Evolutionary conservation across 345 rosid genomes (phyloP), one percentile per base, ranked within the genome.

Genomic region (Nasturtium officinale): DNA sequence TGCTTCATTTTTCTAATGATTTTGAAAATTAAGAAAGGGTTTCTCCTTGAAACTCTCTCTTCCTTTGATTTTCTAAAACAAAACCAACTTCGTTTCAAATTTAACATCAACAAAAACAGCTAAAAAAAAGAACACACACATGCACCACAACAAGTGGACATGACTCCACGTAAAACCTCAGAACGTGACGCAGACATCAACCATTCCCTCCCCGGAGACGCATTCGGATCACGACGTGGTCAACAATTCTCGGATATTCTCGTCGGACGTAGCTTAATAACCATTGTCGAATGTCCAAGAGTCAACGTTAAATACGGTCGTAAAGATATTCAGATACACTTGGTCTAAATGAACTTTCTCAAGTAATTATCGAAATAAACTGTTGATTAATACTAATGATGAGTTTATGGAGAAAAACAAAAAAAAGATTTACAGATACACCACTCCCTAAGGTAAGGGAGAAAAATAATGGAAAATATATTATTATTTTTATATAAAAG

Each of bases 241-340:
- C n/a, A n/a, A n/a, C n/a, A n/a, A n/a, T n/a, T n/a, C n/a, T n/a
- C 96, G 0, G 96, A 89, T 50, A 91, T 91, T 54, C 83, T 91
- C 13, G 90, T 90, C 2, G 75, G 67, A 2, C 85, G 94, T 4
- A 85, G 86, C 82, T 89, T 91, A 2, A 54, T 91, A 20, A 52
- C 59, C 30, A 85, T 85, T 88, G 89, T 87, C 4, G 96, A 94
- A 1, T 94, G 97, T 5, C 94, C 94, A 0, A 73, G 40, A 60
- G 80, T 84, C 29, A 23, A 77, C 2, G 80, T 91, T 12, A 74
- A 21, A 1, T 71, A 79, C 56, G 97, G 96, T 35, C 70, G 94
- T 4, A 87, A 84, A 71, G 97, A 91, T 43, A n/a, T n/a, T n/a
- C n/a, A n/a, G n/a, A n/a, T n/a, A n/a, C n/a, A n/a, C n/a, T n/a